A percentile compares a stretch with the other conserved stretches of the same genome.
phyloP scores from a whole-genome alignment of 306 rosid species.

The Gillenia trifoliata region DNA sequence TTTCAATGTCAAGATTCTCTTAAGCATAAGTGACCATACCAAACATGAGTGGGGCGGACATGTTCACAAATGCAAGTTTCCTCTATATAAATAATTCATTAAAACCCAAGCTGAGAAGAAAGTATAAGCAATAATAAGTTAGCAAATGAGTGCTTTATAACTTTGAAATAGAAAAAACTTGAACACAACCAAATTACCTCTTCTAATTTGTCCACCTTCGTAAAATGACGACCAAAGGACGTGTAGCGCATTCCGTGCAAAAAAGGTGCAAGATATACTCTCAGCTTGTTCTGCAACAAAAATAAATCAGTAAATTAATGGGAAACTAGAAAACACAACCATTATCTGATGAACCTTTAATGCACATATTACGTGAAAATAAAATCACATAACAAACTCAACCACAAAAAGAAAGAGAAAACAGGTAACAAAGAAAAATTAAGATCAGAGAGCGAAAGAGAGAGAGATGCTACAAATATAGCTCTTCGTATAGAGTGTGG shows the following conservation, averaged over 20 bases:
- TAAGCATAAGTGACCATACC: not conserved
- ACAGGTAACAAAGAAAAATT: not conserved
- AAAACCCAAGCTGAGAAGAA: not conserved
- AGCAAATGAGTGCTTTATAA: not conserved
- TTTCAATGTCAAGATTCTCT: not conserved
- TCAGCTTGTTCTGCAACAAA: slow-evolving; percentile 63
- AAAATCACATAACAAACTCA: not conserved
- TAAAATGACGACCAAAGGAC: slow-evolving; percentile 91
- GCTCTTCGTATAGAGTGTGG: not conserved
- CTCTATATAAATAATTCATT: not conserved
- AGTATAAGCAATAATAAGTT: not conserved
- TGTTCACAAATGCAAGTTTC: not conserved
- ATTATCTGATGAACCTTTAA: not conserved
- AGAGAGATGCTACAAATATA: not conserved
- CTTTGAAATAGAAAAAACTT: slow-evolving; percentile 8
- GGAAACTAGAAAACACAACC: not conserved
- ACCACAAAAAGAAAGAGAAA: not conserved
- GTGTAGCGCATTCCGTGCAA: slow-evolving; percentile 81
- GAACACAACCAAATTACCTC: slow-evolving; percentile 53
- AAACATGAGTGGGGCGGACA: not conserved
- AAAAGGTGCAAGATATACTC: slow-evolving; percentile 76
- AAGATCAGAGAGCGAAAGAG: not conserved
- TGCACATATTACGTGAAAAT: not conserved
- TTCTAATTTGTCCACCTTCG: slow-evolving; percentile 73
- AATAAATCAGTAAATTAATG: slow-evolving; percentile 17